Evolutionary conservation across 345 rosid species (phyloP), one percentile per base, ranked within the genome.

Genomic region (Jatropha curcas): DNA sequence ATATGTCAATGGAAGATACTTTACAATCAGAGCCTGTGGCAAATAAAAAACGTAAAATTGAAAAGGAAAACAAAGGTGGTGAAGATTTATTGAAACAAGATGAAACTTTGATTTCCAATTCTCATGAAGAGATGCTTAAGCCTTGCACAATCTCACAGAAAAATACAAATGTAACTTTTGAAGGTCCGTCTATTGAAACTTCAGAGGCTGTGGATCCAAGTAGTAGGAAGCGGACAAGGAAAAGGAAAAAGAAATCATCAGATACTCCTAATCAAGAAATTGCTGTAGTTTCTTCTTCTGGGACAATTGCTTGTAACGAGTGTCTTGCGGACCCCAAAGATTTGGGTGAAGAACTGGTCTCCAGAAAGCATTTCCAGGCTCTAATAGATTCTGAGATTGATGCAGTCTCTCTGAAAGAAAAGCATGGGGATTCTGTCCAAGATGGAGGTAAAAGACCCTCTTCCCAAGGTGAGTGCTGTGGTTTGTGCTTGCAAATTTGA

Each of bases 171-270:
- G 66, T 65, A 58, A 39, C 34, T 17, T 51, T 71, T 3, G 77
- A 73, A 11, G 67, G 51, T 34, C 75, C 78, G 59, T 66, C 67
- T 53, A 63, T 75, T 50, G 56, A 56, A 55, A 28, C 46, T 60
- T 31, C 51, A 17, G 80, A 72, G 69, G 73, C 17, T 45, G 56
- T 22, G 0, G 34, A 20, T 53, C 66, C 65, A 60, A 55, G 72
- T 53, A 60, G 28, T 9, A 81, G 72, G 60, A 81, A 56, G 35
- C 67, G 24, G 76, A 86, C 71, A 72, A 71, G 73, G 65, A 86
- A 73, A 72, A 71, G 73, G 65, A 84, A 74, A 76, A 78, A 63
- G 71, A 76, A 82, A 74, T 53, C 76, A 11, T 24, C 74, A 65
- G 34, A 78, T 45, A 25, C 55, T 73, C 41, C n/a, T 37, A 58